Base-by-base conservation (phyloP, 1,139 yeast genomes). In the Komagataea norvegica region DNA sequence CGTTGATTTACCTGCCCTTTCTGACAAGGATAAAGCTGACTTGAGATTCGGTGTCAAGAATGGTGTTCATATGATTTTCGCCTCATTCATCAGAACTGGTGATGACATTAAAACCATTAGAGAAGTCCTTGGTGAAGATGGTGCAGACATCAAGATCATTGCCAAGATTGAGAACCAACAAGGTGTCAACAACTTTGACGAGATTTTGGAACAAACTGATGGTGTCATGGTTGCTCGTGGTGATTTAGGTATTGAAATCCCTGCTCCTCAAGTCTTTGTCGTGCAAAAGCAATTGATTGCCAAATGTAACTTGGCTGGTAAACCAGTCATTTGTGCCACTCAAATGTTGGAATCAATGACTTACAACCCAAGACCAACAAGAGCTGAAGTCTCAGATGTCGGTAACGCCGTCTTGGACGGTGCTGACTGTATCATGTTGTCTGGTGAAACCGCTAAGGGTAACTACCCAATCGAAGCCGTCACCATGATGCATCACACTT, bases 141-240 rank as follows among this genome's bases (percentile, higher is more conserved):
- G 98, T 65, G 82, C 81, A 70, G 84, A 86, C 61, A 86, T 91
- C 65, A 93, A 91, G 75, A 88, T 91, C 68, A 88, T 91, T 57
- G 83, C 89, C 64, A 91, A 91, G 79, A 89, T 91, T 65, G 99
- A 91, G 75, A 89, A 88, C 75, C 96, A 89, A 73, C 99, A 91
- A 72, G 99, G 99, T 75, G 97, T 91, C 60, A 88, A 91, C 82
- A 91, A 91, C 80, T 91, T 91, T 65, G 98, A 91, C 67, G 96
- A 87, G 49, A 91, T 91, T 61, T 80, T 91, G 65, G 67, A 65
- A 58, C 95, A 81, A 67, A 91, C 98, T 48, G 98, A 93, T 64
- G 99, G 97, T 76, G 96, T 91, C 62, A 91, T 91, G 98, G 97
- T 91, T 64, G 99, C 99, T 59, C 82, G 99, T 72, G 99, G 98